These are phyloP conservation scores for Oryza australiensis DNA, from an alignment of 176 grass and related monocot genomes.

Conservation along the genomic window DNA sequence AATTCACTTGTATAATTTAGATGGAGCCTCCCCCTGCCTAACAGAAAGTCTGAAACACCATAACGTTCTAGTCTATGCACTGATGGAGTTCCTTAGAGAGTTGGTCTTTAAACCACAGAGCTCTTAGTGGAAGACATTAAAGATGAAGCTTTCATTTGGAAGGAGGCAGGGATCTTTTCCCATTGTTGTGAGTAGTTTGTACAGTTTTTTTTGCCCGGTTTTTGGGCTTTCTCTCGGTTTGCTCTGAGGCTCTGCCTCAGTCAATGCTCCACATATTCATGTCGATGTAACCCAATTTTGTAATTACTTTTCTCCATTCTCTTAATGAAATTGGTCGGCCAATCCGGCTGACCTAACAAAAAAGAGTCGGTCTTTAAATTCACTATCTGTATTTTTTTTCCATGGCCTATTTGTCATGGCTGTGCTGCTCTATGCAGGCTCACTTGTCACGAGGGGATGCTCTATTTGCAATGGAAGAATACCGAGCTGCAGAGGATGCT, in stretches of 20 bases:
- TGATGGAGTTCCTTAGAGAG: background rate
- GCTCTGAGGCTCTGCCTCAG: no score
- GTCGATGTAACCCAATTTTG: no score
- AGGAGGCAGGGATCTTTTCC: no score
- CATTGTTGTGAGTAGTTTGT: no score
- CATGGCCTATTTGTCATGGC: background rate
- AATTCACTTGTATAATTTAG: background rate
- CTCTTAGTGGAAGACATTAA: no score
- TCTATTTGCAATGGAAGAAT: slow-evolving; percentile 61
- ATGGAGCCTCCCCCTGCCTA: background rate
- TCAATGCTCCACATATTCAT: no score
- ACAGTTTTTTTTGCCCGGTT: no score
- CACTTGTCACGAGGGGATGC: slow-evolving; percentile 77
- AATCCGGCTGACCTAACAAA: no score
- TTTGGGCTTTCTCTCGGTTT: no score
- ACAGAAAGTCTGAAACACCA: background rate
- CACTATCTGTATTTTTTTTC: background rate
- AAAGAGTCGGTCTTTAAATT: background rate
- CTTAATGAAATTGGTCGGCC: no score
- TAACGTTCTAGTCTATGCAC: background rate
- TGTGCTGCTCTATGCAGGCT: slow-evolving; percentile 47
- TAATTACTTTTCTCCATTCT: no score
- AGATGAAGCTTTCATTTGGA: no score
- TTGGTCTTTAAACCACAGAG: background rate
- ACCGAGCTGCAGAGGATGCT: slow-evolving; percentile 52